Evolutionary conservation across 1,139 yeast genomes (phyloP).

Genomic region (Nadsonia commutata): DNA sequence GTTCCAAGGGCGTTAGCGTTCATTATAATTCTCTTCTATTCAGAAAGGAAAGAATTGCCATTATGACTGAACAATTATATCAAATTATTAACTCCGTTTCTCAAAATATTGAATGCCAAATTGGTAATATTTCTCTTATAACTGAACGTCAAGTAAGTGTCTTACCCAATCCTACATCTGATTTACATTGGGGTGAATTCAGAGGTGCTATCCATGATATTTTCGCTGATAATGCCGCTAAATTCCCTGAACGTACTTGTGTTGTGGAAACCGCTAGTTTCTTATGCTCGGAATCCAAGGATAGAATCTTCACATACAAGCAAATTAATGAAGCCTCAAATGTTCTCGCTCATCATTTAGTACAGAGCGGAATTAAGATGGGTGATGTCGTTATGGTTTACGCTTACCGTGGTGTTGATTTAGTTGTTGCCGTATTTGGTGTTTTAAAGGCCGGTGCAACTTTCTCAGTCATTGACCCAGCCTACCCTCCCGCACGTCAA

Average conservation of each 20-base stretch:
- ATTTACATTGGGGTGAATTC: conserved; percentile 81
- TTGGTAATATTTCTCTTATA: conserved; percentile 53
- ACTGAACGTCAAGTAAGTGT: conserved; percentile 30
- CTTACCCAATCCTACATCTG: conserved; percentile 78
- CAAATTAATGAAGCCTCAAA: conserved; percentile 93
- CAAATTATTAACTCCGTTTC: conserved; percentile 33
- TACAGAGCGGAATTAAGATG: conserved; percentile 61
- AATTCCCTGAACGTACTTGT: conserved; percentile 74
- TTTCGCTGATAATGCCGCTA: conserved; percentile 68
- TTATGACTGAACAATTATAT: conserved; percentile 58
- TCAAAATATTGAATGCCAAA: conserved; percentile 24
- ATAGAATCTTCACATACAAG: conserved; percentile 63
- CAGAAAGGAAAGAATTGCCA: conserved; percentile 50
- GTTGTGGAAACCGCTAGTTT: conserved; percentile 83
- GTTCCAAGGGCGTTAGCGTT: conserved; percentile 27
- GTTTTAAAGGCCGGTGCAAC: conserved; percentile 97
- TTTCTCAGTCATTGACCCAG: conserved; percentile 95
- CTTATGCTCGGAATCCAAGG: conserved; percentile 33
- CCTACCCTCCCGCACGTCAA: conserved; percentile 97
- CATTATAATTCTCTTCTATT: conserved; percentile 68
- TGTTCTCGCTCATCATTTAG: conserved; percentile 77
- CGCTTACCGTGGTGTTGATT: conserved; percentile 93
- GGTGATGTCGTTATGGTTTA: conserved; percentile 97
- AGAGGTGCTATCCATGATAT: conserved; percentile 96
- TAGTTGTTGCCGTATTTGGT: conserved; percentile 95